Evolutionary conservation across 768 basidiomycete genomes (phyloP), one percentile per base, ranked within the genome.

Genomic region (Collybia sp.): DNA sequence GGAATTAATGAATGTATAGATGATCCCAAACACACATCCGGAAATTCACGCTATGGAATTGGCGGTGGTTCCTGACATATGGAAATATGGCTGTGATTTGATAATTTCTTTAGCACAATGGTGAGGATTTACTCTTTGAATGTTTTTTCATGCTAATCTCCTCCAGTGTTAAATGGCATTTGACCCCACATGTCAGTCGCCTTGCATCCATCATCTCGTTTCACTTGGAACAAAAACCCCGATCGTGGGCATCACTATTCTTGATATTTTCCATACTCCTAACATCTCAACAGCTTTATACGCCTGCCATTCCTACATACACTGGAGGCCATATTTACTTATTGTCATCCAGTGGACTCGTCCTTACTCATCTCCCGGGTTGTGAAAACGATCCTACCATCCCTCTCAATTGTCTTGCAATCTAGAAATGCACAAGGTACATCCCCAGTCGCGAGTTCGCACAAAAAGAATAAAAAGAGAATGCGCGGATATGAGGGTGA

Each of bases 401-500:
- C 66, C 5, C 50, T 87, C 15, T 66, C 76, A 2, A 53, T 68
- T 30, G 56, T 88, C 12, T 66, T 86, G 46, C 25, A 25, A 25
- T 25, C 25, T n/a, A 25, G 25, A 8, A 8, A 25, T 25, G 25
- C 25, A 3, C 25, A 25, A 25, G 25, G 25, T 25, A 58, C 73
- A 0, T 60, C 61, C 4, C 63, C 69, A 18, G 47, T 69, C 2
- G 45, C 53, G 39, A 65, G 54, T 11, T 69, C 64, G 48, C 67
- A 56, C 12, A 80, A 70, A 58, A 82, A 79, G 54, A 76, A 78
- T 45, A 90, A 81, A 60, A 92, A 88, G 59, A 71, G 83, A 39
- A 72, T 75, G 15, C 76, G 81, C 16, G 82, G 73, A 11, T 90
- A 82, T 52, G 86, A 91, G 61, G 86, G 80, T 9, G 88, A 88